Conservation (phyloP, 345 rosid species). For the Adansonia digitata region DNA sequence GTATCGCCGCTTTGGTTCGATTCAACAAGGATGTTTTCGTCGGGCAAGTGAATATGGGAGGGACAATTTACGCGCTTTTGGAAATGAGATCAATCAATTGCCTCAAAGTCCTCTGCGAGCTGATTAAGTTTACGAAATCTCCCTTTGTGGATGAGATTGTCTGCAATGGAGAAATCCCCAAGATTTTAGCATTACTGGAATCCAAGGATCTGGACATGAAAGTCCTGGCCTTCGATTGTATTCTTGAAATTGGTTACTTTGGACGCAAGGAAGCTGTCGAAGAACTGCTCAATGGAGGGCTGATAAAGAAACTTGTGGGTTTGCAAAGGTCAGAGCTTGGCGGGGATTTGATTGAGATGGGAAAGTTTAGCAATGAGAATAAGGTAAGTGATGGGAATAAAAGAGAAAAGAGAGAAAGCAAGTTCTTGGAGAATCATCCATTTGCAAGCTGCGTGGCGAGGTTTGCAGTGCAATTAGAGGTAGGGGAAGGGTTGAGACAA, state of each 20-base stretch:
- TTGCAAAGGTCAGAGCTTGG: slow-evolving; percentile 53
- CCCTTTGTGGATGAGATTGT: slow-evolving; percentile 59
- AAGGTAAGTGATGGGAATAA: slow-evolving; percentile 9
- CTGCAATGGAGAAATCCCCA: slow-evolving; percentile 41
- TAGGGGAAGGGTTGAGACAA: slow-evolving; percentile 67
- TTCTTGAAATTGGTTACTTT: slow-evolving; percentile 60
- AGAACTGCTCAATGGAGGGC: slow-evolving; percentile 27
- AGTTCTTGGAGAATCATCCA: slow-evolving; percentile 43
- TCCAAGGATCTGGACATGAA: slow-evolving; percentile 37
- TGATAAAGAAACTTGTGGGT: slow-evolving; percentile 42
- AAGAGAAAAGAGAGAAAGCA: slow-evolving; percentile 19
- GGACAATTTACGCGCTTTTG: slow-evolving; percentile 39
- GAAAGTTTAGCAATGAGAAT: slow-evolving; percentile 18
- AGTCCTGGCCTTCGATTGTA: slow-evolving; percentile 41
- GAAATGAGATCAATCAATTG: slow-evolving; percentile 31
- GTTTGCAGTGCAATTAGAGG: slow-evolving; percentile 69
- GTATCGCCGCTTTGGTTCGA: slow-evolving; percentile 38
- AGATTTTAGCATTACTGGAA: slow-evolving; percentile 37
- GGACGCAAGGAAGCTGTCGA: slow-evolving; percentile 66
- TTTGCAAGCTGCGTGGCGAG: slow-evolving; percentile 68
- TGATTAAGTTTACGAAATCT: slow-evolving; percentile 50
- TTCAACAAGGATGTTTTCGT: slow-evolving; percentile 74
- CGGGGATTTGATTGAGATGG: slow-evolving; percentile 55
- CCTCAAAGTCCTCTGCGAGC: slow-evolving; percentile 31
- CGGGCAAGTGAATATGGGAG: slow-evolving; percentile 52